Base-by-base conservation (phyloP, 164 flowering plant species). In the Chimonanthus salicifolius region DNA sequence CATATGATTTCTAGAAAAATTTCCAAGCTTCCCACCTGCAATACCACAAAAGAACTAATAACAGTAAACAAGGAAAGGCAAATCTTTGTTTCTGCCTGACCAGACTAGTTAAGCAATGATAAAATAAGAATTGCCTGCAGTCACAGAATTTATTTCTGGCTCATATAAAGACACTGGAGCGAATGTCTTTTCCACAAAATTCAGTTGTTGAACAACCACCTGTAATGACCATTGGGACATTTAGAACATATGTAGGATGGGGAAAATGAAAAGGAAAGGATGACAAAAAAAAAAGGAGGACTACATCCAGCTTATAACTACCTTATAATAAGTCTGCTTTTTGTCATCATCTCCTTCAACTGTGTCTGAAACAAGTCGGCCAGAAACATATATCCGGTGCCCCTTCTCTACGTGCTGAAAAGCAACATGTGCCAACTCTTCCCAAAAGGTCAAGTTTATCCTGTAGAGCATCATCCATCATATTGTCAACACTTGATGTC, bases 381-480 rank as follows among this genome's bases (percentile, higher is more conserved):
- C 97, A 66, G 87, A 80, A 67, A 92, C 88, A 82, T 87, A 85
- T 74, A 94, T 83, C 47, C 85, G 96, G 1, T 88, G 81, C 18
- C 98, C 97, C 83, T 90, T 94, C 83, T 92, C 85, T 18, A 94
- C 81, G 79, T 92, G 97, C 81, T 90, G 90, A 81, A 47, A 82
- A 64, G 98, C 96, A 74, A 83, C 74, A 74, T 87, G 84, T 50
- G 98, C 98, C 84, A 92, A 77, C 71, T 92, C 97, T 78, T 94
- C 89, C 98, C 97, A 94, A 64, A 94, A 89, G 62, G 96, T 88
- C 82, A 94, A 84, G 82, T 80, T 88, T 71, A 94, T 86, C 98
- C 98, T 94, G 81, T 74, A 74, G 33, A 33, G 33, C 33, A 33
- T 33, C 33, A 33, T 33, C 33, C 33, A 33, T 33, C 33, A 33